Conservation (phyloP, 805 yeast species). For the Saccharomycopsis fodiens region DNA sequence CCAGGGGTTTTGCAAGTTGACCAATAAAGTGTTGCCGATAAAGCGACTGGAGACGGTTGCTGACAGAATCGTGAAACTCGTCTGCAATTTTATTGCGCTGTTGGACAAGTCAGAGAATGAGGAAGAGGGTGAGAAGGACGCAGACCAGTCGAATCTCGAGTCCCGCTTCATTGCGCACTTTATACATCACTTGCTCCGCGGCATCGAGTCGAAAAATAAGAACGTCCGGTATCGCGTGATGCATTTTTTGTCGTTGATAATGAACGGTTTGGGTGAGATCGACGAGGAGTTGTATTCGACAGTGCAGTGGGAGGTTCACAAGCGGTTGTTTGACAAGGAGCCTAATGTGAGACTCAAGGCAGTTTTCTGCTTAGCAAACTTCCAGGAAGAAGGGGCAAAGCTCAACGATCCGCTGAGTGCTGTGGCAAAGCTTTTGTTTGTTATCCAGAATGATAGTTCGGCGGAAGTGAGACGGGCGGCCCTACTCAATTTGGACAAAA, state of each 20-base stretch:
- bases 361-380: slow-evolving; percentile 65
- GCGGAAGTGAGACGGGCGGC: slow-evolving; percentile 89
- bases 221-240: slow-evolving; percentile 75
- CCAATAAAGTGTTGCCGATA: slow-evolving; percentile 58
- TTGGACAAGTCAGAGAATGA: slow-evolving; percentile 25
- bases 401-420: slow-evolving; percentile 38
- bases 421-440: slow-evolving; percentile 37
- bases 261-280: slow-evolving; percentile 67
- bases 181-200: slow-evolving; percentile 63
- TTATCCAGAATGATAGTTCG: slow-evolving; percentile 69
- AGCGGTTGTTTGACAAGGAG: slow-evolving; percentile 69
- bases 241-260: slow-evolving; percentile 63
- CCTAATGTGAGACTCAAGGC: slow-evolving; percentile 78
- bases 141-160: slow-evolving; percentile 35
- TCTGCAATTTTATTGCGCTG: slow-evolving; percentile 47
- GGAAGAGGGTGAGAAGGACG: slow-evolving; percentile 24
- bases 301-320: slow-evolving; percentile 50
- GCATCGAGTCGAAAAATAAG: slow-evolving; percentile 68
- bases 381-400: slow-evolving; percentile 41
- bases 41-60: slow-evolving; percentile 66
- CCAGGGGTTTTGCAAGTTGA: slow-evolving; percentile 47
- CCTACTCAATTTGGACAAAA: slow-evolving; percentile 57
- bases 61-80: slow-evolving; percentile 66
- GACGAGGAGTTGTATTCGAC: slow-evolving; percentile 64
- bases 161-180: slow-evolving; percentile 51